phyloP scores from a whole-genome alignment of 306 rosid species.

The Vigna nakashimae region DNA sequence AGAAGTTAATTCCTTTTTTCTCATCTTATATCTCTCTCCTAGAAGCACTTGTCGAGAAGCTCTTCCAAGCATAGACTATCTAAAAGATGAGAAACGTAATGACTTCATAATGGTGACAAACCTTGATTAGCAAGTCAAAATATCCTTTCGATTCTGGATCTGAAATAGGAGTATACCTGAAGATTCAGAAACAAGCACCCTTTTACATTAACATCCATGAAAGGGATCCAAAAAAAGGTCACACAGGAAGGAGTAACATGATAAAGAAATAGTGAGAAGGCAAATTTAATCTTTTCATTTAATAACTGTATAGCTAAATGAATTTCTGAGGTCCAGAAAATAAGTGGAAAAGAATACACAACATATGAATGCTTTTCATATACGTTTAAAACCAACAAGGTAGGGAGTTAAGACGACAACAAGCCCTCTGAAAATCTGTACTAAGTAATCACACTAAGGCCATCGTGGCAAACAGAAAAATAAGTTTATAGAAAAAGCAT shows the following conservation, averaged over 20 bases:
- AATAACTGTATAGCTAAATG: slow-evolving; percentile 2
- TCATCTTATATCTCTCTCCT: no score
- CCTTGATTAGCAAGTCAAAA: slow-evolving; percentile 97
- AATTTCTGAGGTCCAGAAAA: slow-evolving; percentile 1
- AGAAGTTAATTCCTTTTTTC: no score
- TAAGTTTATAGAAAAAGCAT: slow-evolving; percentile 27
- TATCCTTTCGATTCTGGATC: slow-evolving; percentile 91
- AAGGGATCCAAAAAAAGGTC: background rate
- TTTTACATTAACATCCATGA: slow-evolving; percentile 32
- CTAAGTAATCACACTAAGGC: slow-evolving; percentile 34
- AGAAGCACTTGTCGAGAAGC: no score
- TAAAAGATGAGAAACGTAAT: slow-evolving; percentile 33
- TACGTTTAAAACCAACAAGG: slow-evolving; percentile 22
- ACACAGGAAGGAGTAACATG: background rate
- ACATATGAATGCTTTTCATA: slow-evolving; percentile 21
- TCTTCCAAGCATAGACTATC: background rate
- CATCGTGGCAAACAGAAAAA: slow-evolving; percentile 20
- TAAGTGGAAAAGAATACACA: slow-evolving; percentile 13
- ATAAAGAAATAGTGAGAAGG: no score
- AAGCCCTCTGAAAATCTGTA: slow-evolving; percentile 15
- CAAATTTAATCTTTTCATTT: background rate
- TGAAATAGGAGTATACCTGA: slow-evolving; percentile 97
- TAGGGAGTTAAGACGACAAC: background rate
- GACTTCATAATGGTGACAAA: slow-evolving; percentile 41
- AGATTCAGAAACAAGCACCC: slow-evolving; percentile 34